A percentile compares a stretch with the other conserved stretches of the same genome.
Evolutionary conservation across 192 early-diverging fungal genomes (phyloP).

Genomic region (Chytriomyces hyalinus): DNA sequence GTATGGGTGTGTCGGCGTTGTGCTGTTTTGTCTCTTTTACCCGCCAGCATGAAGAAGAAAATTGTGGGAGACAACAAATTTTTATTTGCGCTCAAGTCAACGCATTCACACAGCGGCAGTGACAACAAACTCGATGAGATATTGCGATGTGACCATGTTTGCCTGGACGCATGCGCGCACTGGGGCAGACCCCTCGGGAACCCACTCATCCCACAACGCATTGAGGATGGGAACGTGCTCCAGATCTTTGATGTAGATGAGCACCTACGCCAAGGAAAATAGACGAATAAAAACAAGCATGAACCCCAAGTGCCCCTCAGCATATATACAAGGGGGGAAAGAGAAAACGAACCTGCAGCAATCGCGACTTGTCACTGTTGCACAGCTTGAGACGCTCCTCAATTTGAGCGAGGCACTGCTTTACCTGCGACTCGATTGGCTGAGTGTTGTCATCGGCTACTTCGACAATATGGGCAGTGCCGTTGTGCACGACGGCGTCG

Average conservation of each 20-base stretch:
- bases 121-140: slow-evolving; percentile 26
- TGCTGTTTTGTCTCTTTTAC: slow-evolving; percentile 86
- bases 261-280: not conserved
- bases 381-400: not conserved
- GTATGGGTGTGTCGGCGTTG: slow-evolving; percentile 76
- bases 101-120: slow-evolving; percentile 8
- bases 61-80: slow-evolving; percentile 8
- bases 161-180: slow-evolving; percentile 26
- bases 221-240: slow-evolving; percentile 22
- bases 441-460: slow-evolving; percentile 20
- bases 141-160: slow-evolving; percentile 14
- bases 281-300: too few relatives aligned
- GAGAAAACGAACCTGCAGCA: slow-evolving; percentile 4
- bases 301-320: too few relatives aligned
- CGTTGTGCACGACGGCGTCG: slow-evolving; percentile 20
- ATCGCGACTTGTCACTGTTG: not conserved
- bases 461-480: slow-evolving; percentile 27
- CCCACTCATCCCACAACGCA: slow-evolving; percentile 24
- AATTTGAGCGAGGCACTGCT: slow-evolving; percentile 17
- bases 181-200: slow-evolving; percentile 17
- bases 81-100: not conserved
- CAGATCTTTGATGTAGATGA: slow-evolving; percentile 22
- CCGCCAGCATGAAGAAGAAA: slow-evolving; percentile 71
- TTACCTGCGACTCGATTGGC: not conserved
- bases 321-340: too few relatives aligned